phyloP scores from a whole-genome alignment of 805 yeast species.

The Zygotorulaspora florentina region DNA sequence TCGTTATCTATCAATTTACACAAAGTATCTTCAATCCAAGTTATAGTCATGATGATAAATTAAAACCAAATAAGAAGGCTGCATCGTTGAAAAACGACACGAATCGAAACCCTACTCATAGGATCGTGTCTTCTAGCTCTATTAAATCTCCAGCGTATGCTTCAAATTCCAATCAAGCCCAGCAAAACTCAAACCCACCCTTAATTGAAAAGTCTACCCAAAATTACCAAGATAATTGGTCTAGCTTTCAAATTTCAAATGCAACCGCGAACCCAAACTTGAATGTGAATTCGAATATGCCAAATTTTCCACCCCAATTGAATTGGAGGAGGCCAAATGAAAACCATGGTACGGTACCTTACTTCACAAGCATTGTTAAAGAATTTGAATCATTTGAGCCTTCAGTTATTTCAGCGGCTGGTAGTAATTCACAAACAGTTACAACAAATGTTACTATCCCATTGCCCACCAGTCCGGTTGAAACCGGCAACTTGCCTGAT shows the following conservation, averaged over 20 bases:
- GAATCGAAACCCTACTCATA: constrained; percentile 6
- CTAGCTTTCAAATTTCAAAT: neutral
- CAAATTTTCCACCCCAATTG: neutral
- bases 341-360: constrained; percentile 9
- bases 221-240: neutral
- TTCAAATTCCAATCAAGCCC: neutral
- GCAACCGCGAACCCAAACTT: neutral
- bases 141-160: constrained; percentile 3
- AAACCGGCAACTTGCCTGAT: constrained; percentile 2
- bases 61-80: constrained; percentile 7
- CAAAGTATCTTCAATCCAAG: constrained; percentile 15
- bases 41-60: constrained; percentile 7
- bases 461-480: constrained; percentile 5
- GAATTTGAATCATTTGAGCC: constrained; percentile 26
- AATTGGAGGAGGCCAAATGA: neutral
- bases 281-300: neutral
- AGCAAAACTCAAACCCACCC: neutral
- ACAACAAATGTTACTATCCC: constrained; percentile 20
- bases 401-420: constrained; percentile 20
- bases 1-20: constrained; percentile 25
- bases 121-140: constrained; percentile 8
- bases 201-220: neutral
- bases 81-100: constrained; percentile 4
- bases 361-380: constrained; percentile 22
- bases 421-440: constrained; percentile 24